phyloP scores from a whole-genome alignment of 495 filamentous ascomycete species.

The Neurospora intermedia region DNA sequence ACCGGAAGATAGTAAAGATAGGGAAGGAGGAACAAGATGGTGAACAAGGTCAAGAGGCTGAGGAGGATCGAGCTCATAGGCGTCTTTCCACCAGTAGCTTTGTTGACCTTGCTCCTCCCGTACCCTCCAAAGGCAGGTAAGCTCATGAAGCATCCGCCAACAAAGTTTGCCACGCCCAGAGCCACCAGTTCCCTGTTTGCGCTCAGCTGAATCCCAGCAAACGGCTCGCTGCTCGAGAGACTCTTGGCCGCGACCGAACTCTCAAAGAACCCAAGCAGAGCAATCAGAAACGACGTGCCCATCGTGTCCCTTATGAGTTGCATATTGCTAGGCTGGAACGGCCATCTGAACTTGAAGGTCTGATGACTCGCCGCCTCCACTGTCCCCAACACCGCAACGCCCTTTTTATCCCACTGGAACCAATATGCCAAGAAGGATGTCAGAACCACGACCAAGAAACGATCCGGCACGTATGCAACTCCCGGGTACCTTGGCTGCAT shows the following conservation, averaged over 20 bases:
- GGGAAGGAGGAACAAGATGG: conserved; percentile 70
- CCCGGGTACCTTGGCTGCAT: conserved; percentile 70
- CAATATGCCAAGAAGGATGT: conserved; percentile 70
- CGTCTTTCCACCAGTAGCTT: conserved; percentile 79
- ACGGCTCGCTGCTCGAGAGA: conserved; percentile 52
- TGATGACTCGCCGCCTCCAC: conserved; percentile 57
- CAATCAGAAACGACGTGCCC: conserved; percentile 87
- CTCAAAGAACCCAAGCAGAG: conserved; percentile 94
- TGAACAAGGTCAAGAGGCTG: conserved; percentile 68
- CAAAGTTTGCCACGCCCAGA: conserved; percentile 77
- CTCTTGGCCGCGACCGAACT: conserved; percentile 95
- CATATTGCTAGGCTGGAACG: conserved; percentile 64
- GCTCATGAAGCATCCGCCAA: conserved; percentile 84
- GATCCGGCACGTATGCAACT: conserved; percentile 85
- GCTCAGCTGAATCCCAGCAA: conserved; percentile 67
- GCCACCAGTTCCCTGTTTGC: conserved; percentile 93
- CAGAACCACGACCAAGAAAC: conserved; percentile 80
- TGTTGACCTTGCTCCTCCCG: conserved; percentile 90
- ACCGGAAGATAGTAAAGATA: conserved; percentile 94
- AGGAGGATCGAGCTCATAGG: conserved; percentile 86
- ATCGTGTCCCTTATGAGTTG: conserved; percentile 76
- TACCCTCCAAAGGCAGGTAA: conserved; percentile 95
- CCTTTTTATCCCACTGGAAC: conserved; percentile 70
- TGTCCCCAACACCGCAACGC: conserved; percentile 74
- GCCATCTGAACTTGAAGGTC: conserved; percentile 74